Evolutionary conservation across 2,329 filamentous ascomycete genomes (phyloP).

Genomic region (Hirsutella rhossiliensis): DNA sequence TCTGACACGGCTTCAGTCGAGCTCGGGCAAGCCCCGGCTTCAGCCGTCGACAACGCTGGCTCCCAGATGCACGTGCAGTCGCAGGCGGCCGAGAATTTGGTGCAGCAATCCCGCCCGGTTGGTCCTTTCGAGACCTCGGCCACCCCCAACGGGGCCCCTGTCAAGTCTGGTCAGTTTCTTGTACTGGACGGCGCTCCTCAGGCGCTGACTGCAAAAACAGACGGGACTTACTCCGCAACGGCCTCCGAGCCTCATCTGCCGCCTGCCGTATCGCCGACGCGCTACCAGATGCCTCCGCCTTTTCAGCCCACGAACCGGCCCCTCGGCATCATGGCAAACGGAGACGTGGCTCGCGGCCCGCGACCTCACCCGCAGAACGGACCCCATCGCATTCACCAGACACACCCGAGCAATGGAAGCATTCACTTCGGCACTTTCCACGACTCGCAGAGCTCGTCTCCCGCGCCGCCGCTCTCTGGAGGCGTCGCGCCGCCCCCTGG

Average conservation of each 20-base stretch:
- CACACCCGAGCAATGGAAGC: constrained; percentile 41
- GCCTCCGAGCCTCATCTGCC: constrained; percentile 15
- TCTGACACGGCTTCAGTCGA: background rate
- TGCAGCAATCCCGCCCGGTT: background rate
- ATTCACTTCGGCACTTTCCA: constrained; percentile 43
- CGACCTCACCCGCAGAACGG: constrained; percentile 21
- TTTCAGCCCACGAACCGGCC: constrained; percentile 25
- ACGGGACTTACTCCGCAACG: constrained; percentile 6
- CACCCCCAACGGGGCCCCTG: background rate
- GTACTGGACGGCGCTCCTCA: background rate
- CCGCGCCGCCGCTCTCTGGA: constrained; percentile 35
- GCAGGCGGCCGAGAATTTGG: background rate
- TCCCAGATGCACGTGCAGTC: background rate
- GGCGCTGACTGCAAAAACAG: constrained; percentile 5
- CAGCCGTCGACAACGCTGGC: background rate
- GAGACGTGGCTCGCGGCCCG: constrained; percentile 18
- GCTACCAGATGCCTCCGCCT: constrained; percentile 31
- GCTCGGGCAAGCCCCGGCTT: background rate
- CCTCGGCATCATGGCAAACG: constrained; percentile 17
- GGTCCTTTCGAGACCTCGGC: constrained; percentile 3
- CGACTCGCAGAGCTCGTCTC: constrained; percentile 46
- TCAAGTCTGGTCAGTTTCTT: constrained; percentile 6
- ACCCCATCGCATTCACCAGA: constrained; percentile 31
- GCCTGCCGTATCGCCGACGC: constrained; percentile 18
- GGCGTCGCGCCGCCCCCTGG: constrained; percentile 38